These are phyloP conservation scores for Wickerhamomyces queroliae DNA, from an alignment of 805 yeast genomes.

Conservation along the genomic window DNA sequence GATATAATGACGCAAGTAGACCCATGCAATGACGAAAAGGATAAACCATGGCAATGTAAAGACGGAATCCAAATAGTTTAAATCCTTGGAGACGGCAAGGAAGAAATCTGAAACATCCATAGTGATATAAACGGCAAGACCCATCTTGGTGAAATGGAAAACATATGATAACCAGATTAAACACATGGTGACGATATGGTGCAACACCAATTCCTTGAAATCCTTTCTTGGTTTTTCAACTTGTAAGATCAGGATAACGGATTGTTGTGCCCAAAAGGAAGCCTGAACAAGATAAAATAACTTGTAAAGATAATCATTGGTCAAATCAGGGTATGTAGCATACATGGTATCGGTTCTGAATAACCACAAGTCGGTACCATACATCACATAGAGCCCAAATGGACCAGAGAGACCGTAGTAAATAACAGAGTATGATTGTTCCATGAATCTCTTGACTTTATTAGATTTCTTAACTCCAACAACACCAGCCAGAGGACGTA, in stretches of 20 bases:
- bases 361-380: slow-evolving; percentile 77
- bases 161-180: slow-evolving; percentile 83
- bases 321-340: slow-evolving; percentile 73
- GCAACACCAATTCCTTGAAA: slow-evolving; percentile 83
- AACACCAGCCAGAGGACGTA: slow-evolving; percentile 61
- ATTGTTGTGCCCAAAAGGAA: slow-evolving; percentile 96
- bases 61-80: slow-evolving; percentile 74
- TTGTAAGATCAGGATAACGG: slow-evolving; percentile 73
- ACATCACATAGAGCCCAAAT: slow-evolving; percentile 86
- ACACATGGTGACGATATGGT: slow-evolving; percentile 87
- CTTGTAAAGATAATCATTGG: slow-evolving; percentile 67
- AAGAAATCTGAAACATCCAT: slow-evolving; percentile 96
- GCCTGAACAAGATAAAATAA: slow-evolving; percentile 87
- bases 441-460: slow-evolving; percentile 80
- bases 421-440: slow-evolving; percentile 80
- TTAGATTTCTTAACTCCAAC: slow-evolving; percentile 42
- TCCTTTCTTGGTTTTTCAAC: slow-evolving; percentile 96
- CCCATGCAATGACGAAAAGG: slow-evolving; percentile 71
- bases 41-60: slow-evolving; percentile 60
- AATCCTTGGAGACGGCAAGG: slow-evolving; percentile 76
- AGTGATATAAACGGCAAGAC: slow-evolving; percentile 82
- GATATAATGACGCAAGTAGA: slow-evolving; percentile 82
- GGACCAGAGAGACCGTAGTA: slow-evolving; percentile 83
- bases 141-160: slow-evolving; percentile 96
- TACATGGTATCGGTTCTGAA: slow-evolving; percentile 84